A percentile compares a stretch with the other conserved stretches of the same genome.
Conservation (phyloP, 805 yeast species). For the Ogataea parapolymorpha region DNA sequence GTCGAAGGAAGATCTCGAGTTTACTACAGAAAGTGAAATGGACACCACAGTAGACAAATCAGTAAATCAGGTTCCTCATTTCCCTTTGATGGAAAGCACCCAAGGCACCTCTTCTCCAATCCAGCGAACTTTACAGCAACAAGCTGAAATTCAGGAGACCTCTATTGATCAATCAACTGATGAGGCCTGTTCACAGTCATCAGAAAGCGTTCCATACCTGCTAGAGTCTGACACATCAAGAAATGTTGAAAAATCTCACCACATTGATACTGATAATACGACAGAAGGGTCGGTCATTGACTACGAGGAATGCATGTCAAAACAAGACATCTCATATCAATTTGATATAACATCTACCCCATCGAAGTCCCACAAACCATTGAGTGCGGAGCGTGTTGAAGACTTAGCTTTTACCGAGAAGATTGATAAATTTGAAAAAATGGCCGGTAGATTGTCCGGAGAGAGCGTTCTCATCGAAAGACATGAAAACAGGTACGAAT, state of each 20-base stretch:
- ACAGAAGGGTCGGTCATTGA: slow-evolving; percentile 3
- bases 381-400: not conserved
- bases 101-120: too few species aligned
- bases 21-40: not conserved
- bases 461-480: slow-evolving; percentile 12
- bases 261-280: slow-evolving; percentile 6
- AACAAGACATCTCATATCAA: not conserved
- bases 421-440: slow-evolving; percentile 29
- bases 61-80: not conserved
- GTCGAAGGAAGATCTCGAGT: not conserved
- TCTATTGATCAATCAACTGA: not conserved
- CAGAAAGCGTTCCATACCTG: not conserved
- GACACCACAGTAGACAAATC: slow-evolving; percentile 1
- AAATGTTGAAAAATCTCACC: slow-evolving; percentile 4
- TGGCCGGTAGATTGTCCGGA: slow-evolving; percentile 26
- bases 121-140: not conserved
- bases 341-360: slow-evolving; percentile 14
- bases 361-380: not conserved
- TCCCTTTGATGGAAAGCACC: too few species aligned
- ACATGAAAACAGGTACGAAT: slow-evolving; percentile 1
- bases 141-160: not conserved
- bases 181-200: not conserved
- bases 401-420: slow-evolving; percentile 24
- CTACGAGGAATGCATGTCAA: slow-evolving; percentile 3
- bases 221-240: slow-evolving; percentile 4